Base-by-base conservation (phyloP, 2,329 filamentous ascomycete genomes). In the Arthrobotrys sinensis region DNA sequence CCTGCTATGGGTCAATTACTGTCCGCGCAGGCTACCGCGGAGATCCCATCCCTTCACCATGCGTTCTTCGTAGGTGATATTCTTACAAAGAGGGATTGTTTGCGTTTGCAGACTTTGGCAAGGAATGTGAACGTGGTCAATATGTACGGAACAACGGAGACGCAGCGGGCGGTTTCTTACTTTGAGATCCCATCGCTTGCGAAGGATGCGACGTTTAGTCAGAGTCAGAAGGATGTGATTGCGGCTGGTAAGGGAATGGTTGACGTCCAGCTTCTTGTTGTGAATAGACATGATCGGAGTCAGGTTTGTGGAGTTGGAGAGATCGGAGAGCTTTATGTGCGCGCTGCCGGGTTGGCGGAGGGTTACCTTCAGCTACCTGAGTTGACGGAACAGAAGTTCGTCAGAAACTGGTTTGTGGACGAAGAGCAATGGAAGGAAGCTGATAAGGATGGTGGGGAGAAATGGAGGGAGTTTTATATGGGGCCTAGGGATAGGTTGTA, bases 1-100 rank as follows among this genome's bases (percentile, higher is more conserved):
- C 96, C 96, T 8, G 96, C 96, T 72, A 97, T 98, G 94, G 94
- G 94, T 69, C 93, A 97, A 82, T 96, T 98, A 79, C 86, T 98
- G 1, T 91, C 95, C n/a, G 94, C 94, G 50, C 93, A 92, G 80
- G 92, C 93, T 24, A 91, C 86, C 2, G 90, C 93, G 0, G 85
- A 92, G 80, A 96, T 97, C 82, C 91, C 93, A 0, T 87, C 88
- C 11, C 87, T 98, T n/a, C 88, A 91, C 73, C 87, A 90, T 72
- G 93, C 91, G 16, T 95, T 98, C 87, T 98, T 95, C 80, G 95
- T 98, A 0, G 96, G 96, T 36, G 95, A 98, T 82, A 87, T 97
- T 38, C 85, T 98, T 57, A 96, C 93, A 80, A 97, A 91, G 83
- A 88, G 90, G 82, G 95, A 98, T 82, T 96, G 93, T 84, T 87